Percentiles rank a stretch among this genome's conserved stretches.
Conservation (phyloP, 176 grass and related monocot species). For the Bolboschoenus planiculmis region DNA sequence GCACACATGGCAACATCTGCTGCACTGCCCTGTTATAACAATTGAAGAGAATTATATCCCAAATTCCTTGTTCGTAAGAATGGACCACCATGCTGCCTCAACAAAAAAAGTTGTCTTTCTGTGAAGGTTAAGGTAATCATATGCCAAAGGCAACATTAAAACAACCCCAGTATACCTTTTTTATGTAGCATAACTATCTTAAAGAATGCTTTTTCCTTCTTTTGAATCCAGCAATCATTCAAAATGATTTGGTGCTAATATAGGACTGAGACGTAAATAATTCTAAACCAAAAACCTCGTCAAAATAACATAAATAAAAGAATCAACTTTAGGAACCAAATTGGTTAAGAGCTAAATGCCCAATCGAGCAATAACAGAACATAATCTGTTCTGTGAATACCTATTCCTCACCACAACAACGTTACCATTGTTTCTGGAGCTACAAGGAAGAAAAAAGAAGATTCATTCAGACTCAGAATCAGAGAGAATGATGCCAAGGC, state of each 20-base stretch:
- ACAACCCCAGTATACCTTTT: neutral
- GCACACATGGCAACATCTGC: slow-evolving; percentile 96
- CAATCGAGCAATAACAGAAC: too few relatives aligned
- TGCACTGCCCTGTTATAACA: slow-evolving; percentile 43
- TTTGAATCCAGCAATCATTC: neutral
- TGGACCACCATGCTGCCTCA: neutral
- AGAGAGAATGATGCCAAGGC: too few relatives aligned
- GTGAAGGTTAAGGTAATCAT: neutral
- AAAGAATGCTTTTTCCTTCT: neutral
- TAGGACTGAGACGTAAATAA: neutral
- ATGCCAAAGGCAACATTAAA: neutral
- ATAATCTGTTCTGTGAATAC: too few relatives aligned
- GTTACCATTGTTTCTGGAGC: too few relatives aligned
- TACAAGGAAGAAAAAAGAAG: too few relatives aligned
- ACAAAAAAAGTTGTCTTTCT: neutral
- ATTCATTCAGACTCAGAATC: too few relatives aligned
- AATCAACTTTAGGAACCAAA: neutral
- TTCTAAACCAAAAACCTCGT: neutral
- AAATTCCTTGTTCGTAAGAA: neutral
- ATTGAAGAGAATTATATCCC: neutral
- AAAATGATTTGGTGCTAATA: neutral
- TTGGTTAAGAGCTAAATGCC: neutral
- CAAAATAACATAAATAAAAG: slow-evolving; percentile 2
- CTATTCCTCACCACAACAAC: too few relatives aligned
- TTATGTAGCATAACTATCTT: neutral